Base-by-base conservation (phyloP, 2,329 filamentous ascomycete genomes). In the Xylaria multiplex region DNA sequence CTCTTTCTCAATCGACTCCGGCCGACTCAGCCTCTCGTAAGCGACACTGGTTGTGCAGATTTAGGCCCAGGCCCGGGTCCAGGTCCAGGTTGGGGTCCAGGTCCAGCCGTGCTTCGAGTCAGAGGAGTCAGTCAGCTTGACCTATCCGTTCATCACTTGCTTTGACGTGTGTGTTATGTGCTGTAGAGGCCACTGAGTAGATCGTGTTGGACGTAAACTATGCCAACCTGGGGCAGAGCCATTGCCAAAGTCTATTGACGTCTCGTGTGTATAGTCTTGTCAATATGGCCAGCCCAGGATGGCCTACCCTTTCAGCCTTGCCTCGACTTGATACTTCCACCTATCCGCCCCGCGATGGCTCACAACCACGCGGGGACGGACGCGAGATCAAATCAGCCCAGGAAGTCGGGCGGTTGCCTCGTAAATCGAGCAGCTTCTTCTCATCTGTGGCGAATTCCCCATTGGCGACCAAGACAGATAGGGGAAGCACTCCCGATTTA, bases 371-470 rank as follows among this genome's bases (percentile, higher is more conserved):
- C 16, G 50, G 60, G 27, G 40, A 48, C 19, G 37, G 49, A 3
- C 37, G 59, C 35, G 68, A 65, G 22, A 56, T 53, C 46, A 58
- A 59, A 30, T 62, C 65, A 7, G 62, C 63, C 43, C 53, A 56
- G 6, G 62, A 64, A 43, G n/a, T 37, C 32, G 49, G 48, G 14
- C 65, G 50, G 53, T 16, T 65, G 22, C 68, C 61, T 43, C 67
- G 59, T 30, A 55, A 64, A 32, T 69, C 67, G 45, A 73, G 32
- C 50, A 50, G 61, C 52, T 65, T 61, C 27, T 62, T 70, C 40
- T 68, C 71, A 6, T 65, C 64, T 3, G 65, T 73, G 27, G 63
- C 70, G 27, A 73, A 73, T 42, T 70, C 71, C 8, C 53, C 70
- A 24, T 54, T 68, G 2, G 40, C 55, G 27, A 61, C 65, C 2